A percentile compares a stretch with the other conserved stretches of the same genome.
Conservation (phyloP, 176 grass and related monocot genomes). For the Ensete ventricosum region DNA sequence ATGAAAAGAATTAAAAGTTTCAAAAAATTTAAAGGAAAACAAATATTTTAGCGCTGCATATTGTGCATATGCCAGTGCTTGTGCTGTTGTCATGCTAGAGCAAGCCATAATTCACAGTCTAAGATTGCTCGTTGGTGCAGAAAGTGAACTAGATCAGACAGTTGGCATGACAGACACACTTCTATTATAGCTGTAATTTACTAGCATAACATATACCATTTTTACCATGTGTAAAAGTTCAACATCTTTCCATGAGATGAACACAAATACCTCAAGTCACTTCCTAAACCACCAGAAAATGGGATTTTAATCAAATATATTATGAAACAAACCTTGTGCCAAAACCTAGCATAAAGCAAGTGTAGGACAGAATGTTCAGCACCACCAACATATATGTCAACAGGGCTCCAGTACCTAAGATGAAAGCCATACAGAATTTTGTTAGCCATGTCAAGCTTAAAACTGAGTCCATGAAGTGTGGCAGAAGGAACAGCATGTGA, state of each 20-base stretch:
- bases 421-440: constrained; percentile 12
- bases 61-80: background rate
- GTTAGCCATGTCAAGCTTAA: constrained; percentile 9
- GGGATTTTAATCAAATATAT: background rate
- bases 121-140: background rate
- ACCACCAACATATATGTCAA: constrained; percentile 92
- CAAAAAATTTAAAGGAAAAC: background rate
- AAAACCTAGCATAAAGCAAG: constrained; percentile 99
- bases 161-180: background rate
- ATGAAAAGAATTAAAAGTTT: background rate
- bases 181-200: background rate
- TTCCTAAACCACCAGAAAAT: constrained; percentile 10
- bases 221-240: background rate
- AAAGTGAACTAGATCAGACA: background rate
- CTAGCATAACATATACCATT: background rate
- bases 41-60: background rate
- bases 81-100: background rate
- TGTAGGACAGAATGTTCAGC: constrained; percentile 98
- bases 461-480: background rate
- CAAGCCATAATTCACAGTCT: background rate
- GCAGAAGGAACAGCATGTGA: constrained; percentile 13
- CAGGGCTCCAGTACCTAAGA: constrained; percentile 88
- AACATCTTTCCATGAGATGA: background rate
- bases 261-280: background rate
- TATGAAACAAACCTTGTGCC: constrained; percentile 68